phyloP scores from a whole-genome alignment of 768 basidiomycete species.

The Dictyophora rubrovolvata region DNA sequence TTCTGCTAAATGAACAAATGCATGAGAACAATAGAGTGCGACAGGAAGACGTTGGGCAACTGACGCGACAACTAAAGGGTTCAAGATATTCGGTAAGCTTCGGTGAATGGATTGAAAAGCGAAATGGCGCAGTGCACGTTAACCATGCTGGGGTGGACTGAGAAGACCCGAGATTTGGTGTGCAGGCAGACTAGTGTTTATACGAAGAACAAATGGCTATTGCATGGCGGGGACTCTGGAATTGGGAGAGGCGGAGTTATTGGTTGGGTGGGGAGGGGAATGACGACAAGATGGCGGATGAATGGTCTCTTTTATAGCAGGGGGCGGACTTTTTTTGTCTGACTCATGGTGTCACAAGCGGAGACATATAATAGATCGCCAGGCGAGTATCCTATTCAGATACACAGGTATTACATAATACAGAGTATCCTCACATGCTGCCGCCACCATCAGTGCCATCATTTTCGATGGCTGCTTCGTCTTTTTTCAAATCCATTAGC shows the following conservation, averaged over 20 bases:
- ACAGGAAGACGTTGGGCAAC: background rate
- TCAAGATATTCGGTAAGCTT: slow-evolving; percentile 10
- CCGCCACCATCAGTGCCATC: slow-evolving; percentile 18
- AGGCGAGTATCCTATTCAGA: slow-evolving; percentile 2
- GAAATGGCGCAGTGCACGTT: slow-evolving; percentile 76
- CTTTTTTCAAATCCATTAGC: slow-evolving; percentile 59
- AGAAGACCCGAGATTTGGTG: slow-evolving; percentile 14
- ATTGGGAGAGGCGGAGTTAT: slow-evolving; percentile 11
- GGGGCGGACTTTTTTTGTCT: slow-evolving; percentile 20
- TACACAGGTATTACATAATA: no score
- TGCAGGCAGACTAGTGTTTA: slow-evolving; percentile 17
- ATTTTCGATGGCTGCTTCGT: slow-evolving; percentile 30
- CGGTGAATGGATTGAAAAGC: slow-evolving; percentile 66
- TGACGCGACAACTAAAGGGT: background rate
- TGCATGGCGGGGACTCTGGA: slow-evolving; percentile 17
- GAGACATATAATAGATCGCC: slow-evolving; percentile 12
- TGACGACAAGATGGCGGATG: slow-evolving; percentile 32
- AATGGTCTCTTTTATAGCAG: slow-evolving; percentile 15
- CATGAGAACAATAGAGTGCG: background rate
- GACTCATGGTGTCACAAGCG: slow-evolving; percentile 18
- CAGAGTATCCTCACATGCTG: slow-evolving; percentile 31
- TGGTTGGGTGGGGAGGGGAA: slow-evolving; percentile 9
- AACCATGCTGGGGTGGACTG: slow-evolving; percentile 51
- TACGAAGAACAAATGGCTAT: slow-evolving; percentile 20
- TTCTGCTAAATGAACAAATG: slow-evolving; percentile 4